Percentiles rank a stretch among this genome's conserved stretches.
Conservation (phyloP, 176 grass and related monocot species). For the Microstegium vimineum region DNA sequence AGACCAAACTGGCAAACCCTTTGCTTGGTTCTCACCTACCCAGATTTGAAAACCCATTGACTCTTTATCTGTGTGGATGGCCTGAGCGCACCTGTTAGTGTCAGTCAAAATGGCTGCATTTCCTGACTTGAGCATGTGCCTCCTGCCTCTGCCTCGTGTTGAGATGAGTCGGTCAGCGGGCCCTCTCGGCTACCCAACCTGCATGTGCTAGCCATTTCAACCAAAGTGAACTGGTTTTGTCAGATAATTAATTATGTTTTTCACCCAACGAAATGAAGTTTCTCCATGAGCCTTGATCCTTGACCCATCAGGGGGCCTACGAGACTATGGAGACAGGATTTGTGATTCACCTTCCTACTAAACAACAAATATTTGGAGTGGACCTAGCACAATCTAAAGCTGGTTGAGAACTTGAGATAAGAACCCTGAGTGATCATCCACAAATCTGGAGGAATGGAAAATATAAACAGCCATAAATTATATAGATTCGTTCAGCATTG, state of each 20-base stretch:
- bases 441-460: not conserved
- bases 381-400: no score
- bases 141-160: not conserved
- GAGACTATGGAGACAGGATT: not conserved
- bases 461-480: not conserved
- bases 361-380: not conserved
- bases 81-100: no score
- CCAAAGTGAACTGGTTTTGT: not conserved
- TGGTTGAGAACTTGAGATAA: no score
- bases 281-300: not conserved
- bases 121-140: slow-evolving; percentile 12
- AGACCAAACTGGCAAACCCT: not conserved
- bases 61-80: not conserved
- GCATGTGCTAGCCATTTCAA: not conserved
- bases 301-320: not conserved
- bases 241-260: not conserved
- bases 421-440: no score
- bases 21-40: slow-evolving; percentile 6
- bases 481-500: not conserved
- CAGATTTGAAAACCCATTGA: not conserved
- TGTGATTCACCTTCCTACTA: not conserved
- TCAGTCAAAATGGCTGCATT: not conserved
- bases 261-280: not conserved
- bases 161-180: not conserved
- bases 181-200: not conserved